Evolutionary conservation across 1,284 basidiomycete species (phyloP), one percentile per base, ranked within the genome.

Genomic region (Farysia itapuensis): DNA sequence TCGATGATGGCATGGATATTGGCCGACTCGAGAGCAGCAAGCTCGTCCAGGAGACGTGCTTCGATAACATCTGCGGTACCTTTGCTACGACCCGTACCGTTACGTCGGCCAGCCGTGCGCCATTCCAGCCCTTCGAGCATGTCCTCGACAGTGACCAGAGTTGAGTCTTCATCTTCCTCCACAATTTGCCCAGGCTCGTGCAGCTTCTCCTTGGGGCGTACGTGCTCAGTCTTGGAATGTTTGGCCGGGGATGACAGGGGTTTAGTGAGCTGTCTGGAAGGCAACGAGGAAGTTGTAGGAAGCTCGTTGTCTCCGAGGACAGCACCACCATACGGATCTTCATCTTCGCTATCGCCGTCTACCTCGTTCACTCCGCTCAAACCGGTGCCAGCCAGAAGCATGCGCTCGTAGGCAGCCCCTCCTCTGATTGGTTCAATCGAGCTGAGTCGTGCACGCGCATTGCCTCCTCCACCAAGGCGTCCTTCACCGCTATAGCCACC

Each of bases 71-170:
- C 74, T 6, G 73, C 73, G 7, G 74, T 75, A 15, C 71, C 72
- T 24, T 65, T 56, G 14, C 60, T 53, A 2, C 43, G 35, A 4
- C 35, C 32, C 9, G 48, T 21, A 4, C 44, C 38, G 31, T 43
- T 51, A 12, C 45, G 46, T 19, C 53, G 36, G 0, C 53, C 42
- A 12, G 41, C 51, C 18, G 48, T 45, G 9, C 58, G 51, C 91
- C 90, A 97, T 76, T 98, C 94, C 72, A 96, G 94, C 0, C 93
- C 93, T 72, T 98, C 94, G 9, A 98, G 82, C 89, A 99, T 93
- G 75, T 98, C 95, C 75, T 99, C 95, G 4, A 99, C 72, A 6
- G 72, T 68, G 1, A 67, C 50, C 1, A 76, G 60, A 4, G 71
- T 71, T 9, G 65, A 41, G 16, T 75, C 66, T 8, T 75, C 70